Conservation (phyloP, 352 stramenopile genomes). For the Hyaloperonospora brassicae region DNA sequence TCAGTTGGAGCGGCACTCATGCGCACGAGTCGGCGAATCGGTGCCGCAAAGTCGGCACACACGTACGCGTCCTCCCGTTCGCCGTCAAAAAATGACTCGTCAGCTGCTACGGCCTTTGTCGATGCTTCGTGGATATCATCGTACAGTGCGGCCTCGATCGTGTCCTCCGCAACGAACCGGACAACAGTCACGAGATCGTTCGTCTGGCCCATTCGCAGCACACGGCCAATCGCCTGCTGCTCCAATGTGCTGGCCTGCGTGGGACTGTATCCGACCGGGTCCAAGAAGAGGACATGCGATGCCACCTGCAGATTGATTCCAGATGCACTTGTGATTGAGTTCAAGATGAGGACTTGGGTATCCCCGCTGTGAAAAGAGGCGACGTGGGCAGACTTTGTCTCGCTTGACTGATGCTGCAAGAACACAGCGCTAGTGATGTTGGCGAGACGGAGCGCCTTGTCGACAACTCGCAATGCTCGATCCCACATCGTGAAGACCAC, state of each 20-base stretch:
- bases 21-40: constrained; percentile 49
- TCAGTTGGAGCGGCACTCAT: constrained; percentile 30
- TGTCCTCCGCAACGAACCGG: constrained; percentile 65
- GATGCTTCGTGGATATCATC: constrained; percentile 61
- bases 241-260: constrained; percentile 72
- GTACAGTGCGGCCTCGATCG: constrained; percentile 65
- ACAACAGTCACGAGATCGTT: constrained; percentile 60
- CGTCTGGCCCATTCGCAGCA: constrained; percentile 81
- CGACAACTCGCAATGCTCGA: constrained; percentile 49
- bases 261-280: constrained; percentile 59
- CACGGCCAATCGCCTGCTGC: constrained; percentile 75
- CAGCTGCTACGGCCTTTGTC: constrained; percentile 31
- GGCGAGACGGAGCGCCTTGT: constrained; percentile 46
- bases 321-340: constrained; percentile 72
- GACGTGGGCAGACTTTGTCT: constrained; percentile 69
- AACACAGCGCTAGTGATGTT: constrained; percentile 62
- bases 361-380: constrained; percentile 54
- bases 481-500: constrained; percentile 85
- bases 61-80: constrained; percentile 50
- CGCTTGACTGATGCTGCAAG: constrained; percentile 65
- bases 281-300: constrained; percentile 76
- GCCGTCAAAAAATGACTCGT: constrained; percentile 68
- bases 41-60: constrained; percentile 44
- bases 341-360: constrained; percentile 65
- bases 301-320: constrained; percentile 82